Evolutionary conservation across 2,329 filamentous ascomycete genomes (phyloP).

Genomic region (Helotiales sp.): DNA sequence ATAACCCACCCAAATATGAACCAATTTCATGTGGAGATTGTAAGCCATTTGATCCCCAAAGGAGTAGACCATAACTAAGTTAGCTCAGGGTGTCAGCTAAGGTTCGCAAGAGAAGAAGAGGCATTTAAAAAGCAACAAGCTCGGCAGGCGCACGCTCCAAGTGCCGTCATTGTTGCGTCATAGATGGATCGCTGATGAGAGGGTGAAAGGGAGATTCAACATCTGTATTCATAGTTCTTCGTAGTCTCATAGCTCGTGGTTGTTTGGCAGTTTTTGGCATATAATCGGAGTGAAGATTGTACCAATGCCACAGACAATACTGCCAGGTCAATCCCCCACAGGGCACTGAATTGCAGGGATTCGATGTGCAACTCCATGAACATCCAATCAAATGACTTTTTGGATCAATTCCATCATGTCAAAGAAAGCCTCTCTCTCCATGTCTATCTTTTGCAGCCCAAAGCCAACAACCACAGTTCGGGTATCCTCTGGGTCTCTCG

Average conservation of each 20-base stretch:
- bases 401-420: slow-evolving; percentile 68
- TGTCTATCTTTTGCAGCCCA: slow-evolving; percentile 56
- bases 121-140: slow-evolving; percentile 36
- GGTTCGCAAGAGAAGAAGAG: slow-evolving; percentile 39
- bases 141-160: slow-evolving; percentile 33
- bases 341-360: not conserved
- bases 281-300: not conserved
- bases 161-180: slow-evolving; percentile 36
- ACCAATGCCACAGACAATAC: not conserved
- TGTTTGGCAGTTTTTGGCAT: not conserved
- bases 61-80: slow-evolving; percentile 11
- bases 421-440: slow-evolving; percentile 61
- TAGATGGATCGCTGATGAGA: slow-evolving; percentile 12
- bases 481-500: slow-evolving; percentile 68
- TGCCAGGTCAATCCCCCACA: not conserved
- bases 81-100: slow-evolving; percentile 40
- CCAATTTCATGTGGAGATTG: slow-evolving; percentile 57
- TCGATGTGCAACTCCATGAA: not conserved
- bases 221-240: slow-evolving; percentile 2
- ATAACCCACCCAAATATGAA: slow-evolving; percentile 54
- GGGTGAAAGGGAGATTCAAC: not conserved
- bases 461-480: slow-evolving; percentile 67
- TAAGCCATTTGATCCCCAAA: slow-evolving; percentile 29
- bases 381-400: slow-evolving; percentile 49
- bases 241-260: slow-evolving; percentile 2